These are phyloP conservation scores for Mycena leptocephala DNA, from an alignment of 768 basidiomycete species.

Conservation along the genomic window DNA sequence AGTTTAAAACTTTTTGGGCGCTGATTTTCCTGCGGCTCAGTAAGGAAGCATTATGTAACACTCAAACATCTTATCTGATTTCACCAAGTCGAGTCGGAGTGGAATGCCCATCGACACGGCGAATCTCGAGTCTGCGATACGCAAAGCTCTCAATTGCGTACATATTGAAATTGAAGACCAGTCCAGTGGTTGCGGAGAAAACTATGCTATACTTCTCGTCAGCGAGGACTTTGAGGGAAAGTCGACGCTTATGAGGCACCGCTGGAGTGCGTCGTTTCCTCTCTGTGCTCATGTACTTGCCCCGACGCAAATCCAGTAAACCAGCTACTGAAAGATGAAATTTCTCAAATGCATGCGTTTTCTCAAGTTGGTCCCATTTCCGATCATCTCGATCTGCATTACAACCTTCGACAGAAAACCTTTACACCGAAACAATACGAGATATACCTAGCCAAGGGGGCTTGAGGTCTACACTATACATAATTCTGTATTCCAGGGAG, in stretches of 20 bases:
- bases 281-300: not conserved
- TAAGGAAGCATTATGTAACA: too few species aligned
- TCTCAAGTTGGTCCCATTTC: slow-evolving; percentile 74
- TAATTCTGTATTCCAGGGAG: not conserved
- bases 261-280: slow-evolving; percentile 66
- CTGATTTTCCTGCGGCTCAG: too few species aligned
- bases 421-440: slow-evolving; percentile 81
- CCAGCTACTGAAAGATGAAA: slow-evolving; percentile 80
- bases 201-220: slow-evolving; percentile 81
- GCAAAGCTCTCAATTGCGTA: slow-evolving; percentile 72
- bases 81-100: too few species aligned
- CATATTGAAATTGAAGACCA: slow-evolving; percentile 85
- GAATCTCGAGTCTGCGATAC: slow-evolving; percentile 76
- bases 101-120: slow-evolving; percentile 78
- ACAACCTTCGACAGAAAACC: slow-evolving; percentile 69
- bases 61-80: slow-evolving; percentile 29
- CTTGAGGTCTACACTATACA: not conserved
- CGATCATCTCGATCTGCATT: not conserved
- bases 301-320: slow-evolving; percentile 69
- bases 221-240: slow-evolving; percentile 89
- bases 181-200: slow-evolving; percentile 88
- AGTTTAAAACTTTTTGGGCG: too few species aligned
- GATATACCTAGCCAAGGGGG: slow-evolving; percentile 57
- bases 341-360: slow-evolving; percentile 89
- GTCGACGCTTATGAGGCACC: slow-evolving; percentile 83